Percentiles rank a stretch among this genome's conserved stretches.
phyloP scores from a whole-genome alignment of 176 grass and related monocot species.

The Phragmites australis region DNA sequence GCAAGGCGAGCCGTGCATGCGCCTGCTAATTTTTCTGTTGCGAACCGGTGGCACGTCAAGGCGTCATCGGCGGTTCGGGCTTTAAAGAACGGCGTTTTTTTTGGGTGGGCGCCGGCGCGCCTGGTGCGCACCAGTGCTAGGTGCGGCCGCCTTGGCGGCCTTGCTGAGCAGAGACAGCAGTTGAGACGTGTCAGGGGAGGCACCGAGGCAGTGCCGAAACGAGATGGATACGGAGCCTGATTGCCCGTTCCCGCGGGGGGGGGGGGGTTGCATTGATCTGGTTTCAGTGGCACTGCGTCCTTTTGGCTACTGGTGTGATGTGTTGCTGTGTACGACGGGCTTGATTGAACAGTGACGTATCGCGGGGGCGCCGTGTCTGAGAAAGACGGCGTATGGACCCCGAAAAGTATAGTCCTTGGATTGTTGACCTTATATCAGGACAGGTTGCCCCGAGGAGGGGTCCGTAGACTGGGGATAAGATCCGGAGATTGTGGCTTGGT shows the following conservation, averaged over 20 bases:
- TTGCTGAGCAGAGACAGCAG: neutral
- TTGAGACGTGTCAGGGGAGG: neutral
- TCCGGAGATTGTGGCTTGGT: neutral
- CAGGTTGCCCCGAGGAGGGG: slow-evolving; percentile 24
- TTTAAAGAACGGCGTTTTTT: neutral
- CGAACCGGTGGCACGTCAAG: neutral
- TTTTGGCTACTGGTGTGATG: neutral
- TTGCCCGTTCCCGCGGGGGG: neutral
- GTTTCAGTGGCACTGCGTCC: neutral
- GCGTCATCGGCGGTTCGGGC: neutral
- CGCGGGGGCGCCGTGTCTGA: slow-evolving; percentile 22
- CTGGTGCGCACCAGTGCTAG: neutral
- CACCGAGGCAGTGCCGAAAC: neutral
- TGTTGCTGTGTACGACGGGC: neutral
- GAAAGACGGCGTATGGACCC: slow-evolving; percentile 49
- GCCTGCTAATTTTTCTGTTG: neutral
- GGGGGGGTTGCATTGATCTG: neutral
- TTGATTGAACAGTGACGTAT: slow-evolving; percentile 28
- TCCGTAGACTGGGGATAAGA: slow-evolving; percentile 26
- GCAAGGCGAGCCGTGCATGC: neutral
- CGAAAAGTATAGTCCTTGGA: neutral
- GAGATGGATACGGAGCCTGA: slow-evolving; percentile 5
- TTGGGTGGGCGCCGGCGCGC: neutral
- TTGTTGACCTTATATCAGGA: slow-evolving; percentile 22
- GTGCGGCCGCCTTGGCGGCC: slow-evolving; percentile 6